Conservation (phyloP, 192 early-diverging fungal species). For the Backusella parvicylindrica region DNA sequence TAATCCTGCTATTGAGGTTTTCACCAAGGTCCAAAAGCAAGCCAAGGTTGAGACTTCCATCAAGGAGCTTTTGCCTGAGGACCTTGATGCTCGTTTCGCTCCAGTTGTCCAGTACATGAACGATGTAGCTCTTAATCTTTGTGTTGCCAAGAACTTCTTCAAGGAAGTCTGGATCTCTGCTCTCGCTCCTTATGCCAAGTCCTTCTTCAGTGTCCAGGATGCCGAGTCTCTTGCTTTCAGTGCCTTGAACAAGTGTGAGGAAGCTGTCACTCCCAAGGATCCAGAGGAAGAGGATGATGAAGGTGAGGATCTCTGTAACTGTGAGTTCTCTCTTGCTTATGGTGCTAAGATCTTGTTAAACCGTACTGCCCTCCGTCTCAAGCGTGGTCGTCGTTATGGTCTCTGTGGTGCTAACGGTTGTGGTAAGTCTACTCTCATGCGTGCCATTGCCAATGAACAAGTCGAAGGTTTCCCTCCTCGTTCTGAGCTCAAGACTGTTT, state of each 20-base stretch:
- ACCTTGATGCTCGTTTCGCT: conserved; percentile 46
- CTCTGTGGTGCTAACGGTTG: conserved; percentile 79
- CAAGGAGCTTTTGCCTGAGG: conserved; percentile 49
- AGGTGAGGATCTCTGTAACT: conserved; percentile 62
- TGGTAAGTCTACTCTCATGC: conserved; percentile 86
- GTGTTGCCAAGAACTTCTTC: conserved; percentile 60
- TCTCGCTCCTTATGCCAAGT: conserved; percentile 53
- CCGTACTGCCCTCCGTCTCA: conserved; percentile 58
- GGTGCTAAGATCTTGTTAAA: conserved; percentile 81
- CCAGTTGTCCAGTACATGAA: conserved; percentile 57
- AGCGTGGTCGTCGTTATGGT: conserved; percentile 80
- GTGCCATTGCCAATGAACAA: conserved; percentile 80
- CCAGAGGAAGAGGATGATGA: conserved; percentile 48
- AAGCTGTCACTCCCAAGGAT: conserved; percentile 39
- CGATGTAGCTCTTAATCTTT: conserved; percentile 56
- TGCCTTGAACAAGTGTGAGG: conserved; percentile 43
- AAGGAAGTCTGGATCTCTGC: conserved; percentile 62
- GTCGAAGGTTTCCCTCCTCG: conserved; percentile 79
- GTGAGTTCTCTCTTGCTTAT: conserved; percentile 83
- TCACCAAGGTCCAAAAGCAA: conserved; percentile 47
- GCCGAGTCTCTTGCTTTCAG: conserved; percentile 45
- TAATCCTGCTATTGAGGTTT: conserved; percentile 51
- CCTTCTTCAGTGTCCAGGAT: conserved; percentile 55
- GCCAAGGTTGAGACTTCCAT: conserved; percentile 48
- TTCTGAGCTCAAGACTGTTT: conserved; percentile 71